Evolutionary conservation across 2,329 filamentous ascomycete species (phyloP).

Genomic region (Pseudogymnoascus sp.): DNA sequence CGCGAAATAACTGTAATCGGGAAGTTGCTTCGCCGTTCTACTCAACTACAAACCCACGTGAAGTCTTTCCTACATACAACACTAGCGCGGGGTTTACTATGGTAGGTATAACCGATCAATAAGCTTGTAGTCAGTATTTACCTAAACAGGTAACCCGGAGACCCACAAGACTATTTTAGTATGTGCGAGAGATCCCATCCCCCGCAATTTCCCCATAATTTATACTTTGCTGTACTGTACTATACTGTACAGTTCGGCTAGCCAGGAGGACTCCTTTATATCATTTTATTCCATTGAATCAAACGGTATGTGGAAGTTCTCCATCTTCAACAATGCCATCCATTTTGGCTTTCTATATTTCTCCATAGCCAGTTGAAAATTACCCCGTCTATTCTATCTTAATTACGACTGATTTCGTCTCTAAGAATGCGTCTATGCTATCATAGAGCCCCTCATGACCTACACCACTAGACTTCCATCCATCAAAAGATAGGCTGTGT

Average conservation of each 20-base stretch:
- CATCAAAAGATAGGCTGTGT: conserved; percentile 21
- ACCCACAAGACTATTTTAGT: too few relatives aligned
- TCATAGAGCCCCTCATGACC: conserved; percentile 20
- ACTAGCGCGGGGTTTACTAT: not conserved
- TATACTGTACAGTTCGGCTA: too few relatives aligned
- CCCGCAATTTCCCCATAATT: too few relatives aligned
- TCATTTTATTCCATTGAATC: too few relatives aligned
- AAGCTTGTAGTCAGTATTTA: not conserved
- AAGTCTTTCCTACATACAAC: not conserved
- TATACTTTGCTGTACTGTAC: too few relatives aligned
- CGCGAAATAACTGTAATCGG: not conserved
- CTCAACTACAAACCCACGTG: not conserved
- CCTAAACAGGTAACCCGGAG: not conserved
- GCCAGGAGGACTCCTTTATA: too few relatives aligned
- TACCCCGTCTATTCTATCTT: conserved; percentile 14
- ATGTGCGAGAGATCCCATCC: too few relatives aligned
- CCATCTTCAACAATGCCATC: too few relatives aligned
- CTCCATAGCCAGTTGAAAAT: too few relatives aligned
- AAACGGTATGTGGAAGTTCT: too few relatives aligned
- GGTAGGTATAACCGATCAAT: too few relatives aligned
- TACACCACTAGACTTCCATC: conserved; percentile 21
- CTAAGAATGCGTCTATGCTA: conserved; percentile 22
- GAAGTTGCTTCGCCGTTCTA: not conserved
- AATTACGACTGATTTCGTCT: conserved; percentile 22
- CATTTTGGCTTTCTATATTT: too few relatives aligned